Evolutionary conservation across 2,329 filamentous ascomycete genomes (phyloP).

Genomic region (Chrysosphaeria jannelii): DNA sequence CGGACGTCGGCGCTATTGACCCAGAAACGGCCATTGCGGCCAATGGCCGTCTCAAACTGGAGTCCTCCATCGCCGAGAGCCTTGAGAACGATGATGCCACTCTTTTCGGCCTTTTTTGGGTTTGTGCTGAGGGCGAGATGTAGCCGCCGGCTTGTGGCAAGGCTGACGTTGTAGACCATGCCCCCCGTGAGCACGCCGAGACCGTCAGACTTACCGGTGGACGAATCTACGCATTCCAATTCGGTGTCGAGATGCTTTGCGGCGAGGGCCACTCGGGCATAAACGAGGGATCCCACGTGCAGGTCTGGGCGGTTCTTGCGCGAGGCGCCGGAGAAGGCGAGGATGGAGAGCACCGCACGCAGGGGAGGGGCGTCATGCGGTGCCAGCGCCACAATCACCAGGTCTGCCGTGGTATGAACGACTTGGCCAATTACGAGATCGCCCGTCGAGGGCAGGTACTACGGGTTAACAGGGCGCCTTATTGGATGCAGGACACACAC

Average conservation of each 20-base stretch:
- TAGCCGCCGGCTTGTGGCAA: constrained; percentile 53
- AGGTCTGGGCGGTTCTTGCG: constrained; percentile 76
- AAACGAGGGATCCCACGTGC: constrained; percentile 46
- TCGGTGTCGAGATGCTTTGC: constrained; percentile 70
- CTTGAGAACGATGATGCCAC: constrained; percentile 43
- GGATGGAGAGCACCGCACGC: constrained; percentile 43
- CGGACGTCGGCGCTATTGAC: constrained; percentile 41
- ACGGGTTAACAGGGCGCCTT: constrained; percentile 7
- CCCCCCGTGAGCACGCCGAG: constrained; percentile 54
- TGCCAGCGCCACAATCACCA: constrained; percentile 52
- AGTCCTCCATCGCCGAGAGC: constrained; percentile 47
- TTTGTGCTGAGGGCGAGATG: constrained; percentile 25
- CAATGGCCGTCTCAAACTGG: constrained; percentile 78
- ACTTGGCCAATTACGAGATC: constrained; percentile 78
- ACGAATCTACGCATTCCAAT: constrained; percentile 61
- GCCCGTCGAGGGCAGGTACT: constrained; percentile 54
- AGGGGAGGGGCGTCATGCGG: constrained; percentile 19
- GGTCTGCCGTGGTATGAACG: constrained; percentile 42
- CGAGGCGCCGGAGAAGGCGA: constrained; percentile 77
- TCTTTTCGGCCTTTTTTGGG: constrained; percentile 16
- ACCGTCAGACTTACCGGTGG: constrained; percentile 69
- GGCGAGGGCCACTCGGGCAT: constrained; percentile 53
- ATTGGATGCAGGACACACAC: constrained; percentile 18
- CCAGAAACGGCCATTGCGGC: constrained; percentile 79
- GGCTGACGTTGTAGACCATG: constrained; percentile 58